phyloP scores from a whole-genome alignment of 352 stramenopile genomes.

The Globisporangium cylindrosporum region DNA sequence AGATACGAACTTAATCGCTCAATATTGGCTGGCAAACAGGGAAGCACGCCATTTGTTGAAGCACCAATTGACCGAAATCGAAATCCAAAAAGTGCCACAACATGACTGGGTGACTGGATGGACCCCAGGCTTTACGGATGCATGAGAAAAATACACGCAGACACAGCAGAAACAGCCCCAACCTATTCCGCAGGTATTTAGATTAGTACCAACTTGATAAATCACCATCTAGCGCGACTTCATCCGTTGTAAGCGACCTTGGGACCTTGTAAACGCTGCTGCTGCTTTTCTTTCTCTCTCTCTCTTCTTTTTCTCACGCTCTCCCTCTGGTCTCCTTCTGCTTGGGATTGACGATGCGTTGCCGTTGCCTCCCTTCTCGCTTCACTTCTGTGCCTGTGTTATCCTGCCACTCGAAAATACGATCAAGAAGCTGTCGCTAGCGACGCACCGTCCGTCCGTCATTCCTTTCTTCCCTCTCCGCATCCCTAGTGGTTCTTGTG shows the following conservation, averaged over 20 bases:
- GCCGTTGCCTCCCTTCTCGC: background rate
- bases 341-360: background rate
- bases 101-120: no score
- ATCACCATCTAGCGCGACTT: background rate
- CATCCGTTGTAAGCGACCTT: background rate
- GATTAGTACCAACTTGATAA: background rate
- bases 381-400: background rate
- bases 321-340: background rate
- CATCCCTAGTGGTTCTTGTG: slow-evolving; percentile 77
- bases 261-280: background rate
- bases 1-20: background rate
- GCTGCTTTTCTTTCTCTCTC: background rate
- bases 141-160: background rate
- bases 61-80: background rate
- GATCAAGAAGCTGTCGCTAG: no score
- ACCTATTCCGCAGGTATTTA: background rate
- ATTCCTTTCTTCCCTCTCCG: no score
- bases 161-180: background rate
- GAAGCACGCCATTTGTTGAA: background rate
- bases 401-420: background rate
- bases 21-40: background rate
- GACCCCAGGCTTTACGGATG: background rate
- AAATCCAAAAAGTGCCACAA: background rate
- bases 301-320: slow-evolving; percentile 2
- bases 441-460: background rate